These are phyloP conservation scores for Zopfia rhizophila DNA, from an alignment of 2,329 filamentous ascomycete species.

Conservation along the genomic window DNA sequence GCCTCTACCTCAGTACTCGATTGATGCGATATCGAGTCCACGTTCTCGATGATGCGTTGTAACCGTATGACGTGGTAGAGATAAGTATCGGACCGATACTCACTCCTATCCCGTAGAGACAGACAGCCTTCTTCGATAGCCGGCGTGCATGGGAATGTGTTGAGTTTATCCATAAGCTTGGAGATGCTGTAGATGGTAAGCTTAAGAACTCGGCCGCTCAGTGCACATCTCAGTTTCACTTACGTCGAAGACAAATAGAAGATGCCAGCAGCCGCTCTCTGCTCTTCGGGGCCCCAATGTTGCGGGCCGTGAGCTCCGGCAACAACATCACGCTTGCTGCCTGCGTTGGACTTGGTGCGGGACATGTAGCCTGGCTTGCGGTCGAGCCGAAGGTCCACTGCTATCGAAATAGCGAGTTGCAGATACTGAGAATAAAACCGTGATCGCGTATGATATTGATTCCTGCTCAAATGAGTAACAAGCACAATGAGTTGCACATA, in stretches of 20 bases:
- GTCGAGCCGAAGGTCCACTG: conserved; percentile 44
- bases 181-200: conserved; percentile 43
- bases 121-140: conserved; percentile 53
- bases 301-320: conserved; percentile 23
- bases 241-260: conserved; percentile 58
- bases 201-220: not conserved
- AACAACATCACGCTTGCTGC: conserved; percentile 35
- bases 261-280: conserved; percentile 56
- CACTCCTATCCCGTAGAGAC: conserved; percentile 41
- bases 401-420: conserved; percentile 42
- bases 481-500: too few relatives aligned
- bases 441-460: conserved; percentile 43
- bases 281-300: conserved; percentile 52
- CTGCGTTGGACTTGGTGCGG: conserved; percentile 25
- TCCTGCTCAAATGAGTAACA: conserved; percentile 34
- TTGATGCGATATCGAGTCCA: conserved; percentile 39
- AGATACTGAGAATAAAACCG: conserved; percentile 44
- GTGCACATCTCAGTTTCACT: conserved; percentile 16
- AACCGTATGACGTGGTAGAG: conserved; percentile 50
- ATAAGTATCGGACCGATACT: conserved; percentile 48
- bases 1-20: conserved; percentile 33
- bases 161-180: conserved; percentile 51
- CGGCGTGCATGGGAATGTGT: conserved; percentile 45
- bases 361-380: conserved; percentile 35
- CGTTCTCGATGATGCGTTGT: conserved; percentile 53